Base-by-base conservation (phyloP, 2,329 filamentous ascomycete genomes). In the Pseudogymnoascus sp. region DNA sequence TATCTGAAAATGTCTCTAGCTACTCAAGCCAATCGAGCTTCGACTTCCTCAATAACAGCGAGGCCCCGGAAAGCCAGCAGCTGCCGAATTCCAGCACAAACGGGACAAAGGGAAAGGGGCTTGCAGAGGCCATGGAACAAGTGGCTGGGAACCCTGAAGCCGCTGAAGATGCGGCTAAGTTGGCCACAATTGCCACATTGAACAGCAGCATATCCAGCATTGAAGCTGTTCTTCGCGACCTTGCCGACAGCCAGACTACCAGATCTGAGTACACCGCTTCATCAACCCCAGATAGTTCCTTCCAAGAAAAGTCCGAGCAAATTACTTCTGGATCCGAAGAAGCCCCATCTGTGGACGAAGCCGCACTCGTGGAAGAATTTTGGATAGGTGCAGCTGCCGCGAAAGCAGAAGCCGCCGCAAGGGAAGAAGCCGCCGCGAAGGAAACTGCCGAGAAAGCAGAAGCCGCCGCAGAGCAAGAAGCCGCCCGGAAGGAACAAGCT, bases 21-120 rank as follows among this genome's bases (percentile, higher is more conserved):
- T 56, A 56, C 50, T 56, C 50, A 6, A 56, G 50, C 50, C 50
- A 56, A 35, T 56, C 50, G 50, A 56, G 50, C 28, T 56, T 56
- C 28, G 50, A 56, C 50, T 22, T 56, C 50, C 10, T 56, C 7
- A 33, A 33, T 12, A 56, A n/a, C 28, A 35, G 50, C n/a, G 50
- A 56, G 10, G 50, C 50, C 14, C 14, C 50, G 12, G 50, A 33
- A 4, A 56, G 28, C 50, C 50, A 56, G 16, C 5, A 19, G 6
- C 28, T 56, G 4, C 14, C 50, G 28, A 19, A 7, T 11, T 12
- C 26, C 14, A 56, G 33, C 59, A 24, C 33, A 60, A 41, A 10
- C 12, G 59, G 38, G 3, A 60, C 38, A 38, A 60, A 60, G 59
- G 59, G 35, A 31, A 60, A 60, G 59, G 14, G 38, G 3, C 22